Base-by-base conservation (phyloP, 2,329 filamentous ascomycete species). In the Colletotrichum australisinense region DNA sequence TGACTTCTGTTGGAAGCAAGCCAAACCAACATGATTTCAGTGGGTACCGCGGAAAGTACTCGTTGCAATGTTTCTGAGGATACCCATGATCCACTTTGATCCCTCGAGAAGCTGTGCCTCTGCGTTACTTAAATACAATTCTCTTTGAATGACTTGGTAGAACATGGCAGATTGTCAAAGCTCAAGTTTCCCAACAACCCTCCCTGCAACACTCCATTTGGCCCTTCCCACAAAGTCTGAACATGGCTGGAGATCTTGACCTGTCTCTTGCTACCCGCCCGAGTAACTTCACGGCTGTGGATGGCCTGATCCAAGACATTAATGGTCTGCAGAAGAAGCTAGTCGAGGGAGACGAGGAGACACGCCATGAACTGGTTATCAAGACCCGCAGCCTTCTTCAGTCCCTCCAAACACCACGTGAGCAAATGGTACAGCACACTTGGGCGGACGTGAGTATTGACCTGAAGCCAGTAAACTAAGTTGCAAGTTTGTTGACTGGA, bases 371-470 rank as follows among this genome's bases (percentile, higher is more conserved):
- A 19, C 76, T 85, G 2, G 75, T 82, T n/a, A 74, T 78, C 1
- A 80, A 82, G 70, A 83, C 83, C 1, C 79, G 81, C 26, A 74
- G 76, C 1, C 81, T 35, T 78, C 79, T 71, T 24, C 63, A 71
- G 32, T 80, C 83, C 0, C 78, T 86, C 0, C 85, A 88, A 75
- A 87, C 84, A 0, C 86, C 86, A 0, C 80, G 85, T 6, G 86
- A 88, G 77, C 84, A 85, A 0, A 86, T 87, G 80, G 80, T 87
- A 64, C 80, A 84, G 68, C 84, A 87, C 59, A 80, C 77, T 73
- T 88, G 86, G 84, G 84, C 83, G 0, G 81, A 87, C 80, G 81
- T 81, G 75, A 71, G 76, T 60, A 8, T 9, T 4, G 19, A 46
- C 42, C 16, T 19, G 6, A 46, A 19, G 16, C 71, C 63, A 64